Conservation (phyloP, 495 filamentous ascomycete species). For the Staphylotrichum tortipilum region DNA sequence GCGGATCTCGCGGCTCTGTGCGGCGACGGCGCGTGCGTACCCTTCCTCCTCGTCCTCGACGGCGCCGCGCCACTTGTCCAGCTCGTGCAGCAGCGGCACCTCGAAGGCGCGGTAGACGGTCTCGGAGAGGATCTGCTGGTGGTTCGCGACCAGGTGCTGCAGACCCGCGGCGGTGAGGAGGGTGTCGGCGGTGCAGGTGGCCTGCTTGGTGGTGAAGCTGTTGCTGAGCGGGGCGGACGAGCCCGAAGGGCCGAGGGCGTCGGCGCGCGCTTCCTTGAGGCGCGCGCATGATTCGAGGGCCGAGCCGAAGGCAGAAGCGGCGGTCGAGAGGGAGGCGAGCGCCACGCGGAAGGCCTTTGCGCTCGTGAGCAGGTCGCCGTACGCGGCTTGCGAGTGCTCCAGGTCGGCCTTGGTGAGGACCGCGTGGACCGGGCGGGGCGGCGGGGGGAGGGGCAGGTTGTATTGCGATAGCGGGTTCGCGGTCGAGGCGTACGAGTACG, state of each 20-base stretch:
- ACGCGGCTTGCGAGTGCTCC: constrained; percentile 49
- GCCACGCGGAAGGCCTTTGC: constrained; percentile 54
- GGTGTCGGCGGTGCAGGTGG: constrained; percentile 48
- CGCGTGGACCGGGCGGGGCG: constrained; percentile 45
- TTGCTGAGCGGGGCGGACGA: constrained; percentile 31
- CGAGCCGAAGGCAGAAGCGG: constrained; percentile 51
- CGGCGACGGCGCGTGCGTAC: constrained; percentile 44
- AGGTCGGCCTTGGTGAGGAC: constrained; percentile 54
- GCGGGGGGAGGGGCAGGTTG: constrained; percentile 50
- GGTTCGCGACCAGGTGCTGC: constrained; percentile 56
- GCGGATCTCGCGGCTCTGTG: constrained; percentile 46
- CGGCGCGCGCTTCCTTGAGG: constrained; percentile 50
- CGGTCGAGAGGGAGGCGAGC: constrained; percentile 46
- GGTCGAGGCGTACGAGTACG: constrained; percentile 53
- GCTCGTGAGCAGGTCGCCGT: constrained; percentile 48
- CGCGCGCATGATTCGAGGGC: constrained; percentile 57
- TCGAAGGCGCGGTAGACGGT: constrained; percentile 58
- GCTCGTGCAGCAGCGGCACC: constrained; percentile 54
- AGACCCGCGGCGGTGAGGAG: constrained; percentile 51
- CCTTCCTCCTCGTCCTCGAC: constrained; percentile 52
- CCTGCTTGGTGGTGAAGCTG: constrained; percentile 28
- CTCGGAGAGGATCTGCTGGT: constrained; percentile 55
- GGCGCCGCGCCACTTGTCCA: constrained; percentile 50
- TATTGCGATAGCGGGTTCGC: constrained; percentile 48
- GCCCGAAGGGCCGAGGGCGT: constrained; percentile 27